Conservation (phyloP, 2,329 filamentous ascomycete species). For the Ophiostoma pallidulum region DNA sequence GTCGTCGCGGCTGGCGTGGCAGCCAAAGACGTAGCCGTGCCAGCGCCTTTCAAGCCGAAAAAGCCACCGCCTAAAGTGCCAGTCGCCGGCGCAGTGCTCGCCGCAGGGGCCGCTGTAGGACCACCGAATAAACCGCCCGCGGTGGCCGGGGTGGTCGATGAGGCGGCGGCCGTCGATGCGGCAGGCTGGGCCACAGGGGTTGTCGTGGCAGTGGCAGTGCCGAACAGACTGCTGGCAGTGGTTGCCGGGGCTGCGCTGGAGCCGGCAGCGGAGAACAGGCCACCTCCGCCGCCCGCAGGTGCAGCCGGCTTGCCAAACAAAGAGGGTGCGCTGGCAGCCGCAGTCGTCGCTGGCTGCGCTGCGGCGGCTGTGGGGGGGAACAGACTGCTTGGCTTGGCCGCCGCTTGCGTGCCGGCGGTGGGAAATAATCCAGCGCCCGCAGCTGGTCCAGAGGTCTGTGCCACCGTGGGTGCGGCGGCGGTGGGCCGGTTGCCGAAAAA, state of each 20-base stretch:
- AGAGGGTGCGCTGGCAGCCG: conserved; percentile 1
- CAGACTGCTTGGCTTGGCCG: neutral
- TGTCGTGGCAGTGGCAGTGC: neutral
- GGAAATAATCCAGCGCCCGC: conserved; percentile 13
- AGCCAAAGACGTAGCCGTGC: neutral
- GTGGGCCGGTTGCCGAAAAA: conserved; percentile 11
- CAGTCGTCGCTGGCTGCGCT: conserved; percentile 2
- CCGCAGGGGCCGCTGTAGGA: neutral
- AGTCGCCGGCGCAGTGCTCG: conserved; percentile 1
- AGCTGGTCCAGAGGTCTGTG: conserved; percentile 10
- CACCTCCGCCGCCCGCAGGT: neutral
- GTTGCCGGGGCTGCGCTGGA: neutral
- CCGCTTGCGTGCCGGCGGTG: neutral
- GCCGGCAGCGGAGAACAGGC: too few species aligned
- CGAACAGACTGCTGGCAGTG: neutral
- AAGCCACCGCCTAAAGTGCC: neutral
- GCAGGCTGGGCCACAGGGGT: conserved; percentile 15
- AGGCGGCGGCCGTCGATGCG: too few species aligned
- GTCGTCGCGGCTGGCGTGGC: conserved; percentile 9
- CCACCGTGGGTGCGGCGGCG: too few species aligned
- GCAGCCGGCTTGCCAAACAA: conserved; percentile 8
- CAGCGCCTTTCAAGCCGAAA: conserved; percentile 1
- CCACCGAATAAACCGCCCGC: neutral
- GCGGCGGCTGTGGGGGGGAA: conserved; percentile 2
- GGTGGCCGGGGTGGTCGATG: neutral